Evolutionary conservation across 805 yeast species (phyloP).

Genomic region (Hagleromyces aurorensis): DNA sequence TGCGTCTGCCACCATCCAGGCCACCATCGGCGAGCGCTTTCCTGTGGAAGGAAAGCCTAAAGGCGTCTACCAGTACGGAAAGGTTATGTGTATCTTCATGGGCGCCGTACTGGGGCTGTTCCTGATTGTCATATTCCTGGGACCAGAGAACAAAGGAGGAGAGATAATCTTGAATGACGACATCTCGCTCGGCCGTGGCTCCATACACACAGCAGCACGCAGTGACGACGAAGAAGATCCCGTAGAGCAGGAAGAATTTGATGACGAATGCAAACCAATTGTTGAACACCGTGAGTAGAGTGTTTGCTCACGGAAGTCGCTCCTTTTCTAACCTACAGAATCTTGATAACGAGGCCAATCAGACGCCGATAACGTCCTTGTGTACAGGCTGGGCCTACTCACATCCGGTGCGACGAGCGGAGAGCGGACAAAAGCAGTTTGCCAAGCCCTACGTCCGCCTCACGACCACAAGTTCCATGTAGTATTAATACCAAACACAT

Average conservation of each 20-base stretch:
- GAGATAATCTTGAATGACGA: conserved; percentile 11
- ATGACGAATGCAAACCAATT: conserved; percentile 5
- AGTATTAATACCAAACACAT: neutral
- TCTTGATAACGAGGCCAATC: neutral
- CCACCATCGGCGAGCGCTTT: conserved; percentile 52
- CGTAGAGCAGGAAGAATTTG: neutral
- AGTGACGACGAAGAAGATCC: conserved; percentile 1
- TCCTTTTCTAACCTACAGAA: neutral
- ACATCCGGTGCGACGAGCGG: neutral
- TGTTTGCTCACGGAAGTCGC: neutral
- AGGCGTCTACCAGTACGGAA: conserved; percentile 43
- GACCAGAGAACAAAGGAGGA: conserved; percentile 48
- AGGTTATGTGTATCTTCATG: conserved; percentile 59
- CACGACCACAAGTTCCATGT: too few relatives aligned
- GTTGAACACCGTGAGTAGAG: conserved; percentile 4
- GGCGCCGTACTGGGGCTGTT: conserved; percentile 54
- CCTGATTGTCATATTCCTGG: conserved; percentile 42
- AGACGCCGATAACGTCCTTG: too few relatives aligned
- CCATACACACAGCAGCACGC: conserved; percentile 1
- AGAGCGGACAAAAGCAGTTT: too few relatives aligned
- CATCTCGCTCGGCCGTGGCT: conserved; percentile 2
- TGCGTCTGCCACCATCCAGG: conserved; percentile 62
- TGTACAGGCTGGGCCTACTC: too few relatives aligned
- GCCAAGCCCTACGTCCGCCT: too few relatives aligned
- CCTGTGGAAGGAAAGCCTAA: conserved; percentile 32